phyloP scores from a whole-genome alignment of 352 stramenopile species.

The Globisporangium megalacanthum region DNA sequence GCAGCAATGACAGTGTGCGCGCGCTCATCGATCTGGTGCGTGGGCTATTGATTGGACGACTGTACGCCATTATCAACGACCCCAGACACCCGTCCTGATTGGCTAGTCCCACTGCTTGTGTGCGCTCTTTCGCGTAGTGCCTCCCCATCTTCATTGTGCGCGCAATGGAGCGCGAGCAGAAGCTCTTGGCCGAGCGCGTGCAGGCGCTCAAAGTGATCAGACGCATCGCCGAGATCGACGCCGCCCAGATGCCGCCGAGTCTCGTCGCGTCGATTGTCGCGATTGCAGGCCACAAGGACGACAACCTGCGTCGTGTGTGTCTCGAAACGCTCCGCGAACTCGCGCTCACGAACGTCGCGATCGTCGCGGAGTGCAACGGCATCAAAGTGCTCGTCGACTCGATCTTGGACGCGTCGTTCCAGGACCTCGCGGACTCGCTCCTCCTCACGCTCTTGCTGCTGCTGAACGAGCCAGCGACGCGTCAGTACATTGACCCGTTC shows the following conservation, averaged over 20 bases:
- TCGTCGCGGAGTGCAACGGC: slow-evolving; percentile 83
- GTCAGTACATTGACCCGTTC: slow-evolving; percentile 84
- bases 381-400: slow-evolving; percentile 80
- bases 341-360: slow-evolving; percentile 68
- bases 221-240: slow-evolving; percentile 83
- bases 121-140: slow-evolving; percentile 18
- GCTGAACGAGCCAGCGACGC: slow-evolving; percentile 79
- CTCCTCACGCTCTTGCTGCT: slow-evolving; percentile 83
- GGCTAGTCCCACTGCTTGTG: neutral
- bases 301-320: slow-evolving; percentile 84
- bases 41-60: neutral
- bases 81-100: too few relatives aligned
- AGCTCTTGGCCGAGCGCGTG: slow-evolving; percentile 77
- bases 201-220: slow-evolving; percentile 86
- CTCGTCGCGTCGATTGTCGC: slow-evolving; percentile 80
- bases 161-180: slow-evolving; percentile 83
- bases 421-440: slow-evolving; percentile 80
- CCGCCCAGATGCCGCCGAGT: slow-evolving; percentile 72
- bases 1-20: slow-evolving; percentile 65
- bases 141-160: slow-evolving; percentile 82
- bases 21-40: slow-evolving; percentile 58
- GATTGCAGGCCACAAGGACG: slow-evolving; percentile 84
- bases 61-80: too few relatives aligned
- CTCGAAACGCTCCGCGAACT: slow-evolving; percentile 83
- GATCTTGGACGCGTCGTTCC: slow-evolving; percentile 86